phyloP scores from a whole-genome alignment of 805 yeast species.

The Candida boleticola region DNA sequence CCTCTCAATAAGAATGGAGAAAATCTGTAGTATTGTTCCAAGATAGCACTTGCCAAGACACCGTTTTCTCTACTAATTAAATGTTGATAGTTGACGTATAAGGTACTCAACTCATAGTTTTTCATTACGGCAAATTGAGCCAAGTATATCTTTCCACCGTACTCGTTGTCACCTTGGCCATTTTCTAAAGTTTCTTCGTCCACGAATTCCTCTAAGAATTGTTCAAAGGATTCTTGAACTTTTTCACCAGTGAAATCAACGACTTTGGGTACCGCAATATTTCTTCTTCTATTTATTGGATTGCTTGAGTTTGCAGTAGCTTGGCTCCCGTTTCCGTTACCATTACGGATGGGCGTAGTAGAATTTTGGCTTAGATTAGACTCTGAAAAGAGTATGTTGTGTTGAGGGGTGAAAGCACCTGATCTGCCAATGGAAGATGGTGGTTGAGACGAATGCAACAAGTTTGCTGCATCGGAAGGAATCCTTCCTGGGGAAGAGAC shows the following conservation, averaged over 20 bases:
- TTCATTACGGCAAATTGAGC: slow-evolving; percentile 82
- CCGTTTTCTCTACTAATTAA: slow-evolving; percentile 75
- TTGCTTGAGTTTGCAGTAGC: not conserved
- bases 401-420: slow-evolving; percentile 31
- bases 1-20: slow-evolving; percentile 80
- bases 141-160: slow-evolving; percentile 61
- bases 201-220: slow-evolving; percentile 67
- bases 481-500: slow-evolving; percentile 44
- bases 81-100: slow-evolving; percentile 85
- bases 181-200: slow-evolving; percentile 25
- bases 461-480: slow-evolving; percentile 43
- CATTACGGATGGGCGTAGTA: slow-evolving; percentile 8
- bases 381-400: slow-evolving; percentile 26
- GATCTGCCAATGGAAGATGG: slow-evolving; percentile 40
- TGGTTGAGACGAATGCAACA: slow-evolving; percentile 40
- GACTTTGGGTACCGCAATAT: slow-evolving; percentile 77
- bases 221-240: slow-evolving; percentile 87
- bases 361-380: slow-evolving; percentile 11
- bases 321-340: not conserved
- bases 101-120: slow-evolving; percentile 67
- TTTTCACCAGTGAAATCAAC: slow-evolving; percentile 91
- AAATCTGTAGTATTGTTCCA: slow-evolving; percentile 91
- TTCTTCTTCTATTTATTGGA: slow-evolving; percentile 39
- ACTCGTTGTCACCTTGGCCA: slow-evolving; percentile 33
- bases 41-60: slow-evolving; percentile 82